phyloP scores from a whole-genome alignment of 441 rosid species.

The Eruca vesicaria region DNA sequence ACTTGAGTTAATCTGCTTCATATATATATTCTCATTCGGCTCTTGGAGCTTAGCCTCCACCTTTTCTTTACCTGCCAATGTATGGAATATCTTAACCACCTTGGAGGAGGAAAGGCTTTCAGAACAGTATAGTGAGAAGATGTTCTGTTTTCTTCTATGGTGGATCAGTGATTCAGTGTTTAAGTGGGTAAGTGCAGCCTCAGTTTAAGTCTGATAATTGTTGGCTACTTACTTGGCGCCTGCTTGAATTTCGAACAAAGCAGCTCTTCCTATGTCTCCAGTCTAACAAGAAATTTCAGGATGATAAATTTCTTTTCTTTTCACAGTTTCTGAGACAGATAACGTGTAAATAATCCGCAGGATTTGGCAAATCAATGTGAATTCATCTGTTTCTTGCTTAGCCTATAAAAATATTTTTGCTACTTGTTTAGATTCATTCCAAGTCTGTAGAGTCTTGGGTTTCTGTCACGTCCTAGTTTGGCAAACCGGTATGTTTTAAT shows the following conservation, averaged over 20 bases:
- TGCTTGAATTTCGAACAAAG: too few species aligned
- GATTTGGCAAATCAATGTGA: background rate
- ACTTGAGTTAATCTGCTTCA: conserved; percentile 37
- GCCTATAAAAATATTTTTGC: too few species aligned
- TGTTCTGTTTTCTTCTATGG: background rate
- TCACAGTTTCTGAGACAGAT: too few species aligned
- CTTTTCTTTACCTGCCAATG: conserved; percentile 44
- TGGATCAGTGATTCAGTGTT: too few species aligned
- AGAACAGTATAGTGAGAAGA: background rate
- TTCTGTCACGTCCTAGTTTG: background rate
- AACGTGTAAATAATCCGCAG: too few species aligned
- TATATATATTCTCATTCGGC: conserved; percentile 56
- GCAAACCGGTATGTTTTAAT: background rate
- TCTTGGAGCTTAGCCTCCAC: conserved; percentile 70
- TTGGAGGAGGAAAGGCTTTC: background rate
- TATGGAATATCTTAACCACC: background rate
- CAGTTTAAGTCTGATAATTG: too few species aligned
- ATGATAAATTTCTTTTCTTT: too few species aligned
- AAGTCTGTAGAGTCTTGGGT: background rate
- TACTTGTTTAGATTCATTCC: background rate
- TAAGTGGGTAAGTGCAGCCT: background rate
- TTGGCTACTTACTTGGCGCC: too few species aligned
- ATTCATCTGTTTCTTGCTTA: background rate
- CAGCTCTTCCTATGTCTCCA: too few species aligned
- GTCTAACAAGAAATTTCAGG: too few species aligned